Evolutionary conservation across 306 rosid genomes (phyloP), one percentile per base, ranked within the genome.

Genomic region (Abrus pulchellus): DNA sequence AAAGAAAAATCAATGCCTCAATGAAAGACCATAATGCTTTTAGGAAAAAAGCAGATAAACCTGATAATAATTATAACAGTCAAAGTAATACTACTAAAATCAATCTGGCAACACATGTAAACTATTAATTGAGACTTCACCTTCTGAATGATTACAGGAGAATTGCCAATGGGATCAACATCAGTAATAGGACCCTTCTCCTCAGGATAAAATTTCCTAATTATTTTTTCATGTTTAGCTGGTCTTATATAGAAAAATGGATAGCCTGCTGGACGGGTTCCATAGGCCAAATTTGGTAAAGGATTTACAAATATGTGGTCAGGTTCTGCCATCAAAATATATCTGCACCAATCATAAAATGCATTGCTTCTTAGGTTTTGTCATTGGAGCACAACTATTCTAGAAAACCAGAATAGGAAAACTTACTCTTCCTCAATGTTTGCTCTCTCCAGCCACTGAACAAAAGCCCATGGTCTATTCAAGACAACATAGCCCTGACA

Each of bases 391-490:
- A 53, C 53, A 9, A 6, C 48, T 55, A 76, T 50, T 5, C 69
- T 30, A 53, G 64, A 61, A 82, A 47, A 62, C 55, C 38, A 20
- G 47, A 60, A 70, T 44, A 27, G 60, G 54, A 10, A 27, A 55
- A 82, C 88, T 80, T 67, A 92, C 94, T 92, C 92, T 86, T 92
- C 97, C 77, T 89, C 92, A 41, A 90, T 86, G 7, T 61, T 54
- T 72, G 90, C 93, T 82, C 86, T 90, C 83, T 90, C 94, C 79
- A 90, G 91, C 97, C 97, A 92, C 77, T 92, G 97, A 80, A 90
- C 92, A 88, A 92, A 92, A 77, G 97, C 97, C 97, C 97, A 92
- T 6, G 97, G 97, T 80, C 97, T 89, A 76, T 92, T 89, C 70
- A 92, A 86, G 77, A 92, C 97, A 63, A 92, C 69, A 80, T 92